Conservation (phyloP, 2,329 filamentous ascomycete genomes). For the Fusarium tuaranense region DNA sequence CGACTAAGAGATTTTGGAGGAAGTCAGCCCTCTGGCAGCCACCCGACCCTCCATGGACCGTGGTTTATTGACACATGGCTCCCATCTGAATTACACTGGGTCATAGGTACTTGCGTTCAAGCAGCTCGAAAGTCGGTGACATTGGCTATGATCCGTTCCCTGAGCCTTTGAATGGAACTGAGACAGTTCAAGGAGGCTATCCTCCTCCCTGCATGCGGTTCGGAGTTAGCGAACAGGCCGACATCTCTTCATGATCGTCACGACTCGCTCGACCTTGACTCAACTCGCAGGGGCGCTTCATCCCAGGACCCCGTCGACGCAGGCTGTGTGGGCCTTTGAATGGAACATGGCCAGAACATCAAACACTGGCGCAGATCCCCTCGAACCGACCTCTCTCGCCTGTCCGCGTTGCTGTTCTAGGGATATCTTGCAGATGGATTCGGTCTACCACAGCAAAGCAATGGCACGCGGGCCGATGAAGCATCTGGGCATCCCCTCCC, state of each 20-base stretch:
- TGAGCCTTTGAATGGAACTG: not conserved
- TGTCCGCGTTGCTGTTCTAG: conserved; percentile 4
- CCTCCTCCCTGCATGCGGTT: conserved; percentile 27
- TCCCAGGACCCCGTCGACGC: conserved; percentile 15
- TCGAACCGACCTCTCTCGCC: not conserved
- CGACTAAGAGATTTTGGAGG: not conserved
- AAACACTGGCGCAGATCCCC: conserved; percentile 9
- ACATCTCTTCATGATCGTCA: conserved; percentile 14
- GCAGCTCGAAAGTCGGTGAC: not conserved
- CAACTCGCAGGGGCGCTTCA: conserved; percentile 25
- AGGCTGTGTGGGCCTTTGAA: conserved; percentile 21
- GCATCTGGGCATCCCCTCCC: conserved; percentile 3
- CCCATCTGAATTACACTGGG: not conserved
- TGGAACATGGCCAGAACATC: not conserved
- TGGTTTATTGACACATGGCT: not conserved
- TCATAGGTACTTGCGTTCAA: conserved; percentile 6
- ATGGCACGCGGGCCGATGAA: not conserved
- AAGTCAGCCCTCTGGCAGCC: conserved; percentile 4
- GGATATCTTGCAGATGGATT: conserved; percentile 6
- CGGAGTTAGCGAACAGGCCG: conserved; percentile 13
- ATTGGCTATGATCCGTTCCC: conserved; percentile 1
- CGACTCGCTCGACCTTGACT: conserved; percentile 6
- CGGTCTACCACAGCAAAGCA: not conserved
- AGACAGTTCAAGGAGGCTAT: not conserved
- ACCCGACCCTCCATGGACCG: not conserved